Evolutionary conservation across 2,329 filamentous ascomycete genomes (phyloP), one percentile per base, ranked within the genome.

Genomic region (Stenocarpella maydis): DNA sequence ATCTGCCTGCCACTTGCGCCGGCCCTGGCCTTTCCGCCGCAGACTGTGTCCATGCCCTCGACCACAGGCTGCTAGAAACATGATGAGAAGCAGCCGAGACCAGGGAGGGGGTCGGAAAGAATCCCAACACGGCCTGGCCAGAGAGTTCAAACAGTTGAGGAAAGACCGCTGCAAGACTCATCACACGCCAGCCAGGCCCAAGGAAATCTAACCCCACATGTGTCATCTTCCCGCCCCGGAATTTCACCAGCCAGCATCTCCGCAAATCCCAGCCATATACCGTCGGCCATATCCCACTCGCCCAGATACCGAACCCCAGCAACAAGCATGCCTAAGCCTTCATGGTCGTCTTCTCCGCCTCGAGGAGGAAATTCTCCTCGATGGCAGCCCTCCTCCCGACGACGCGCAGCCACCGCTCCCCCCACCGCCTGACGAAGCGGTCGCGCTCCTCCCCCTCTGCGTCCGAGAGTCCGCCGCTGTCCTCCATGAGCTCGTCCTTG

Each of bases 381-480:
- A 98, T 93, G 3, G 92, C 93, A 17, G 88, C 88, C 80, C 94
- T 92, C 52, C 96, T 86, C 75, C 90, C 84, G 79, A 97, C 98
- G 1, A 96, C 94, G 39, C 93, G 87, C 72, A 93, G 83, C 96
- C 96, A 99, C 58, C 94, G 88, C 77, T 89, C 87, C 0, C 92
- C 95, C 96, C 96, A 98, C 63, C 88, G 86, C 72, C 87, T 87
- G 69, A 97, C 87, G 73, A 95, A 83, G 70, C 86, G 86, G 73
- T 91, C 88, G 39, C 88, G 85, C 43, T 86, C 86, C 70, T 91
- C 89, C 41, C 85, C 89, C 15, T 81, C 79, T 4, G 72, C 74
- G n/a, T 74, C 76, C 4, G 69, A 58, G 14, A 69, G 49, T 9
- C 55, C 55, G 28, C 55, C 55, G 72, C 79, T 77, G 71, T 83